Evolutionary conservation across 2,329 filamentous ascomycete species (phyloP), one percentile per base, ranked within the genome.

Genomic region (Nothopassalora personata): DNA sequence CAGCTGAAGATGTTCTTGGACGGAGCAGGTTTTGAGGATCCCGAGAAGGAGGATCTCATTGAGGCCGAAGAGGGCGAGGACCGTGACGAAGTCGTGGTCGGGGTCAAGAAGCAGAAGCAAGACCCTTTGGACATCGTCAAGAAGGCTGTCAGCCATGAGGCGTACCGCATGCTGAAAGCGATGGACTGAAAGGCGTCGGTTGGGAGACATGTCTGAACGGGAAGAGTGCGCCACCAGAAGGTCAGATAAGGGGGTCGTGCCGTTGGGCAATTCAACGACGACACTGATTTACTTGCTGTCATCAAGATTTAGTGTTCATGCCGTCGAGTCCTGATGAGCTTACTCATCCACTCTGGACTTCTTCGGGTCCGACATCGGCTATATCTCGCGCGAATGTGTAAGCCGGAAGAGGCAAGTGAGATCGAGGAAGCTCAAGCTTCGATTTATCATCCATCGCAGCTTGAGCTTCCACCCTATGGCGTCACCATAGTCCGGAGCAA

Each of bases 1-100:
- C 77, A 83, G 78, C 69, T 86, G 63, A 84, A 83, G 73, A 77
- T 81, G 8, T 84, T 85, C 61, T 64, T 85, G 48, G 81, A 83
- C 1, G 75, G 72, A 18, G 80, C 78, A 0, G 71, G 72, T 0
- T 81, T 83, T 45, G 71, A 70, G 7, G 69, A 69, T 57, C 74
- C 75, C 8, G 76, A 79, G 1, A 68, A 67, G 18, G 74, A 76
- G 18, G 72, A 74, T 3, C 71, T 68, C 11, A 72, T 73, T 0
- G 71, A 71, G 47, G 57, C 61, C 33, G 45, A 58, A 28, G 60
- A 58, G 31, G 62, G 63, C 34, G 60, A 67, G 11, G 72, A 71
- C 3, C 68, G 65, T n/a, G 69, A 63, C 4, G 63, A 63, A 34
- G 57, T 63, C 7, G 62, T 62, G 59, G 71, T 71, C 49, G 59